Conservation (phyloP, 495 filamentous ascomycete species). For the Aspergillus asperescens region DNA sequence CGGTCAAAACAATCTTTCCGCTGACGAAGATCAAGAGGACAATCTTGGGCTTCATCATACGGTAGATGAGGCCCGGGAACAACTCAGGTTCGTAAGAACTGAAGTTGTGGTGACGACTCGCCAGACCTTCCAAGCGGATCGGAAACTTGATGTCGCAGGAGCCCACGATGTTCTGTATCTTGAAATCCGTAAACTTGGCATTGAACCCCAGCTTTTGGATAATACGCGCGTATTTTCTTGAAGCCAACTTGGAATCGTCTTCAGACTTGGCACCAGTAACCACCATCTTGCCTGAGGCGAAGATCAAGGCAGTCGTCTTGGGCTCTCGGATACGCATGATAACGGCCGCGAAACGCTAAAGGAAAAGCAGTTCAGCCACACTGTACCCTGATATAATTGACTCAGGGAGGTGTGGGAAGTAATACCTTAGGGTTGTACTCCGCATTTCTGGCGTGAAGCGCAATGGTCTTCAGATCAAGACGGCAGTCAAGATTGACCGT, state of each 20-base stretch:
- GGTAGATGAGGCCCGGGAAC: conserved; percentile 98
- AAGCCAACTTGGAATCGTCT: conserved; percentile 94
- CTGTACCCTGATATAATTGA: conserved; percentile 37
- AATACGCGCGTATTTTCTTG: conserved; percentile 96
- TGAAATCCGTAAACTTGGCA: conserved; percentile 99
- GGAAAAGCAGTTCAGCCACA: conserved; percentile 44
- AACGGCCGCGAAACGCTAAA: conserved; percentile 95
- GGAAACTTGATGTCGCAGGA: conserved; percentile 99
- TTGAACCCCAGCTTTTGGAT: conserved; percentile 99
- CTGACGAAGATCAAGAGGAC: conserved; percentile 98
- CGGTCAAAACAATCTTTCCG: conserved; percentile 97
- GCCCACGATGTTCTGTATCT: conserved; percentile 99
- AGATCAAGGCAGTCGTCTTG: conserved; percentile 97
- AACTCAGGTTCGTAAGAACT: conserved; percentile 97
- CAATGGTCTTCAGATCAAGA: conserved; percentile 98
- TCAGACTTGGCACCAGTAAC: conserved; percentile 98
- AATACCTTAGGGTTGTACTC: conserved; percentile 97
- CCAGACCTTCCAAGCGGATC: conserved; percentile 92
- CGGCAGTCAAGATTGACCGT: conserved; percentile 99
- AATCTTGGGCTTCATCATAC: conserved; percentile 99
- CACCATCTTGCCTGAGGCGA: conserved; percentile 99
- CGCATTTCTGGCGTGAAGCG: conserved; percentile 94
- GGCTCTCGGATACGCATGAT: conserved; percentile 99
- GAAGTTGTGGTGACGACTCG: conserved; percentile 97
- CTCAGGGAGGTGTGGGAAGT: conserved; percentile 38